Evolutionary conservation across 1,139 yeast genomes (phyloP), one percentile per base, ranked within the genome.

Genomic region (Lodderomyces pseudojiufengensis): DNA sequence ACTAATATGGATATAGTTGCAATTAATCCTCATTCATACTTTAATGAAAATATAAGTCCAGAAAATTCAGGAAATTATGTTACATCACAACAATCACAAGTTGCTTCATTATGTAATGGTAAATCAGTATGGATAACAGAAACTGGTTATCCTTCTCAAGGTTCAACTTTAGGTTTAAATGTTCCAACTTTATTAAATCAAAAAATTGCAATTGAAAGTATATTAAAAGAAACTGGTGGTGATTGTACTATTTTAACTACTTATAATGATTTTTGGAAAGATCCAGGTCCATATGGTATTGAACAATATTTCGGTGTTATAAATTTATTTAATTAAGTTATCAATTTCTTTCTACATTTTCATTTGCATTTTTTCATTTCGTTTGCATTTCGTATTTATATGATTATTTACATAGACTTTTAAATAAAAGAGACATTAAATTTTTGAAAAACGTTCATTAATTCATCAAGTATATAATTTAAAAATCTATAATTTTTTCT

Each of bases 61-160:
- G 61, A 62, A 27, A 68, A 76, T 33, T 79, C 96, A 5, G 96
- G 96, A 29, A 41, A 66, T n/a, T 88, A 84, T 52, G 78, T 86
- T 34, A 61, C 65, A 36, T 73, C 76, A 21, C 94, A 87, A 61
- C 64, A 78, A 42, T 57, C 55, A 18, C 55, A 78, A 41, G 79
- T 78, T 16, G 65, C 72, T 48, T 61, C 61, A 13, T 61, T 70
- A 30, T 80, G 90, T 59, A 70, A 71, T 25, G 63, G 69, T 27
- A 65, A 66, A 39, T 70, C 75, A 20, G 65, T 71, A 24, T 58
- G 70, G 28, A 75, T 82, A 36, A 81, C 95, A 11, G 97, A 88
- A 62, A 86, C 96, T 4, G 97, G 97, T 26, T 88, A 85, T 57
- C 97, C 97, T 45, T 78, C 81, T 46, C 63, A 69, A 29, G 97